These are phyloP conservation scores for Daedalea quercina DNA, from an alignment of 768 basidiomycete species.

Conservation along the genomic window DNA sequence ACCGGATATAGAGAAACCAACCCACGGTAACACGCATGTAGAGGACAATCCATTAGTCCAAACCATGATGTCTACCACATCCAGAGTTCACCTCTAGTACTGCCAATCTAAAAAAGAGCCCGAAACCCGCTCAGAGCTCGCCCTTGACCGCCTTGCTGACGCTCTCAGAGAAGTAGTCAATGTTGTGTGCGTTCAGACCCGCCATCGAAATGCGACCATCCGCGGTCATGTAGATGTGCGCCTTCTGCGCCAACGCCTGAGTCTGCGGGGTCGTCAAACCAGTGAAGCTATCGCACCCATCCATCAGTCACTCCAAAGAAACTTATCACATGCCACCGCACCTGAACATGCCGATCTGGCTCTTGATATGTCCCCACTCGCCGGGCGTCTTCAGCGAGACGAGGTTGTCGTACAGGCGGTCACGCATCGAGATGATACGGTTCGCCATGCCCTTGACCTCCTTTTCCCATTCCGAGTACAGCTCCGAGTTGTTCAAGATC, in stretches of 20 bases:
- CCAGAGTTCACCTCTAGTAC: neutral
- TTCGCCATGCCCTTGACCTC: conserved; percentile 97
- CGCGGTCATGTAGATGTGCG: conserved; percentile 90
- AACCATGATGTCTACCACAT: neutral
- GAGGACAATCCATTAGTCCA: neutral
- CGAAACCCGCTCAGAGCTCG: conserved; percentile 36
- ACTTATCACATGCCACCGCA: conserved; percentile 27
- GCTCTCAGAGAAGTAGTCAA: conserved; percentile 85
- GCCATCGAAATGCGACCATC: conserved; percentile 95
- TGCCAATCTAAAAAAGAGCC: neutral
- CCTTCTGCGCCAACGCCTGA: conserved; percentile 76
- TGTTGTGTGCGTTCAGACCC: conserved; percentile 76
- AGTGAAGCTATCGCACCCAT: conserved; percentile 54
- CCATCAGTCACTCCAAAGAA: conserved; percentile 1
- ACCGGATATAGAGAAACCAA: too few species aligned
- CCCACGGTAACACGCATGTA: neutral
- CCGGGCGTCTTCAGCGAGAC: conserved; percentile 86
- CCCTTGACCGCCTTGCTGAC: conserved; percentile 81
- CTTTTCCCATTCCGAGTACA: conserved; percentile 83
- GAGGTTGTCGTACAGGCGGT: conserved; percentile 71
- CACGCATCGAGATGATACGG: conserved; percentile 90
- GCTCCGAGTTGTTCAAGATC: conserved; percentile 66
- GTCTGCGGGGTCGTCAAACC: conserved; percentile 77
- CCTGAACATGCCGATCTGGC: conserved; percentile 98
- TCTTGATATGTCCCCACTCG: conserved; percentile 91